Conservation (phyloP, 352 stramenopile species). For the Globisporangium paddicum region DNA sequence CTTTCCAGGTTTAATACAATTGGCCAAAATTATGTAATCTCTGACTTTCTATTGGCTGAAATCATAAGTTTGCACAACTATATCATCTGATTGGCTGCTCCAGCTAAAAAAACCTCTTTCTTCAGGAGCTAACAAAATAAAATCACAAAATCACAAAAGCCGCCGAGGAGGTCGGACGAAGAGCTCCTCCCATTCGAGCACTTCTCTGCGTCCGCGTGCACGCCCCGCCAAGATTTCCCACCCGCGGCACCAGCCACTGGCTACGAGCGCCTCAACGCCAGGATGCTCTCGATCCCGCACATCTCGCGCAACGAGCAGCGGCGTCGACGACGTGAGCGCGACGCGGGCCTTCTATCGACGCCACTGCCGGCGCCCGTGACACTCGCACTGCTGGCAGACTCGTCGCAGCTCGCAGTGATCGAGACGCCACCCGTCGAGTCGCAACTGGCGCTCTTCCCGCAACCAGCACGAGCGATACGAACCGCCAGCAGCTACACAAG, state of each 20-base stretch:
- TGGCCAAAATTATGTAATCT: no score
- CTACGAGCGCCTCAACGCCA: no score
- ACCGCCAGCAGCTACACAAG: background rate
- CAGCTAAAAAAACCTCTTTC: no score
- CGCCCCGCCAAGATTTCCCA: no score
- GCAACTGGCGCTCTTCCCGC: background rate
- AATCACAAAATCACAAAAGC: background rate
- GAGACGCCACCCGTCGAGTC: slow-evolving; percentile 4
- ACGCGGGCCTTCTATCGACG: background rate
- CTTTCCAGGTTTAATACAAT: no score
- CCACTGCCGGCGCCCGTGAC: background rate
- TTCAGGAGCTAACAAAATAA: no score
- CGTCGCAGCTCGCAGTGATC: slow-evolving; percentile 12
- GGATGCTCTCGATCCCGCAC: slow-evolving; percentile 28
- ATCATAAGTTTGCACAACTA: no score
- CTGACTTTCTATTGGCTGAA: no score
- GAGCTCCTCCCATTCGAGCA: background rate
- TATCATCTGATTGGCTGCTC: no score
- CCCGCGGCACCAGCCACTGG: background rate
- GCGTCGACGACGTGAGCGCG: background rate
- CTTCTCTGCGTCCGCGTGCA: background rate
- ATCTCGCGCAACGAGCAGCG: slow-evolving; percentile 14
- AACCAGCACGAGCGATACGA: background rate
- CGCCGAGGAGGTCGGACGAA: background rate
- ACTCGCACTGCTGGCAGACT: slow-evolving; percentile 8